Evolutionary conservation across 176 grass and related monocot genomes (phyloP).

Genomic region (Hsuehochloa calcarea): DNA sequence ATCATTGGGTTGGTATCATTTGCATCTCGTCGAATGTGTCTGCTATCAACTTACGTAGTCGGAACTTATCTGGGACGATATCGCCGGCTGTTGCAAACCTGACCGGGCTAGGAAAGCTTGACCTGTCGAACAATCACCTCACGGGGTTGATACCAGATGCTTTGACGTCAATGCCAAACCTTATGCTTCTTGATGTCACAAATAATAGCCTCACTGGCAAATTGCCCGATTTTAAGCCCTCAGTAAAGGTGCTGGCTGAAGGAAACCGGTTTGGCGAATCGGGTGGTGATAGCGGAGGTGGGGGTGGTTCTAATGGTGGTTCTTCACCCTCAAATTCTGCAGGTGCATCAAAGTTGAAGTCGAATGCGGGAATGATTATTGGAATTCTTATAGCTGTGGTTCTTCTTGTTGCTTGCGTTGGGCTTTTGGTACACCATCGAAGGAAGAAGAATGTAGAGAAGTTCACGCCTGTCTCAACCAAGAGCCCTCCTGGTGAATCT

Average conservation of each 20-base stretch:
- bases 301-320: constrained; percentile 17
- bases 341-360: constrained; percentile 21
- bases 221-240: constrained; percentile 55
- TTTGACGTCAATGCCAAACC: constrained; percentile 48
- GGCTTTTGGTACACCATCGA: constrained; percentile 38
- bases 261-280: constrained; percentile 69
- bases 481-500: constrained; percentile 45
- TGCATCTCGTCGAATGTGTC: constrained; percentile 41
- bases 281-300: constrained; percentile 23
- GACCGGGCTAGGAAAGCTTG: constrained; percentile 53
- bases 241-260: constrained; percentile 46
- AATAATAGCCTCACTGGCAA: constrained; percentile 75
- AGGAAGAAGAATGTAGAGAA: constrained; percentile 59
- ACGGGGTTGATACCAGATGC: constrained; percentile 56
- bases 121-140: constrained; percentile 65
- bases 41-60: constrained; percentile 50
- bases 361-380: constrained; percentile 41
- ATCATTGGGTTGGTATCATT: constrained; percentile 51
- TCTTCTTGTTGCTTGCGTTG: constrained; percentile 46
- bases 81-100: constrained; percentile 69
- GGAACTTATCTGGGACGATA: constrained; percentile 65
- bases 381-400: constrained; percentile 59
- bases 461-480: constrained; percentile 48
- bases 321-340: constrained; percentile 30
- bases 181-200: constrained; percentile 60